Evolutionary conservation across 2,329 filamentous ascomycete genomes (phyloP), one percentile per base, ranked within the genome.

Genomic region (Cordyceps tenuipes): DNA sequence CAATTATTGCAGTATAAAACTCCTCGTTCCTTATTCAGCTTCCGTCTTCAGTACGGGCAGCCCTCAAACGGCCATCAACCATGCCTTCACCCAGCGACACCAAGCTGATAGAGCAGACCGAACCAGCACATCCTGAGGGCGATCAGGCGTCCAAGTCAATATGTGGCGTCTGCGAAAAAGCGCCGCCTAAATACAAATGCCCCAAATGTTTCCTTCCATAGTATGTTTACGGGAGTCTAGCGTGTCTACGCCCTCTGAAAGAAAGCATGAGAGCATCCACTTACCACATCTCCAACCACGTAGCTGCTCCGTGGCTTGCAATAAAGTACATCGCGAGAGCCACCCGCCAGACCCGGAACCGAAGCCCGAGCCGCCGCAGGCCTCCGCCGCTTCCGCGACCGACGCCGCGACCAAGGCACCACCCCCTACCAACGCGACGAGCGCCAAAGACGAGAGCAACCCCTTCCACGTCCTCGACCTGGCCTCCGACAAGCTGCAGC

Each of bases 141-240:
- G 57, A 54, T 12, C 50, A 48, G 9, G 5, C 31, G 15, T 4
- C 10, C 17, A 53, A 53, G 17, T 41, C 57, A 17, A 31, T 69
- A 2, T 87, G 84, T 65, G 77, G 77, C 5, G 73, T 85, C 36
- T 87, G 84, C 68, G 68, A 78, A 31, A 67, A 70, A 39, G 76
- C 76, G 5, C 73, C 77, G 21, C 76, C 76, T 34, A 86, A 84
- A 69, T 87, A 87, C 71, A 87, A 85, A 66, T 87, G 84, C 63
- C 75, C 81, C n/a, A 76, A 77, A 31, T 87, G 84, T 68, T 71
- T 76, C 52, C 66, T 81, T 23, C 79, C 79, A 62, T 86, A 84
- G 84, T 87, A 73, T 68, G 82, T 72, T 72, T 23, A 13, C 26
- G 26, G 2, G 15, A 46, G 12, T 39, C 3, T 7, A 6, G 17